Evolutionary conservation across 2,329 filamentous ascomycete species (phyloP).

Genomic region (Exophiala sp.): DNA sequence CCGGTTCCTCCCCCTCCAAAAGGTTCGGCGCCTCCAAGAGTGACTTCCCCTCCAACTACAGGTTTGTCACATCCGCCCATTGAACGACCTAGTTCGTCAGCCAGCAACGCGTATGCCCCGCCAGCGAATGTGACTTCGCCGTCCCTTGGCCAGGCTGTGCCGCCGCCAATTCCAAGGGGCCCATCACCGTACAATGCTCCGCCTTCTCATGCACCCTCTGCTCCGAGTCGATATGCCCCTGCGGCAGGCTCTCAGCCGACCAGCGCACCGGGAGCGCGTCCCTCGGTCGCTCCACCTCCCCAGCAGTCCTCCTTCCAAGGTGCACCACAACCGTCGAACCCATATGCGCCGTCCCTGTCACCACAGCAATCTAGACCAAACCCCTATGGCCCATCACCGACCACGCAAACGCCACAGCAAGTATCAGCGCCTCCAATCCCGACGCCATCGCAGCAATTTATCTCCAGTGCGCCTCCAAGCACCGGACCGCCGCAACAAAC

Average conservation of each 20-base stretch:
- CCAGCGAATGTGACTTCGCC: constrained; percentile 42
- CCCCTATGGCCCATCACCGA: constrained; percentile 43
- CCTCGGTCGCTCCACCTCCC: constrained; percentile 47
- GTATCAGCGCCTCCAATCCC: constrained; percentile 37
- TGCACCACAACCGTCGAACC: constrained; percentile 44
- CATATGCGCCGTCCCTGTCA: constrained; percentile 54
- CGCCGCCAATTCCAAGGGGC: constrained; percentile 62
- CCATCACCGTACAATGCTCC: constrained; percentile 83
- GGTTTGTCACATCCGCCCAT: constrained; percentile 49
- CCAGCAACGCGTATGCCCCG: constrained; percentile 61
- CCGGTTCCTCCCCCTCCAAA: constrained; percentile 81
- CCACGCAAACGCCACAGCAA: constrained; percentile 40
- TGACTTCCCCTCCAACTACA: constrained; percentile 62
- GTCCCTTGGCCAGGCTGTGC: constrained; percentile 39
- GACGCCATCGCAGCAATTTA: constrained; percentile 42
- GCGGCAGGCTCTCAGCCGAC: constrained; percentile 54
- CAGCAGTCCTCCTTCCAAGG: constrained; percentile 33
- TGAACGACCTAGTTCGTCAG: constrained; percentile 50
- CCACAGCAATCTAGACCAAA: constrained; percentile 36
- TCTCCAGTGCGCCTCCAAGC: constrained; percentile 45
- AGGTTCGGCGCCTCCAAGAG: constrained; percentile 59
- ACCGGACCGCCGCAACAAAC: constrained; percentile 45
- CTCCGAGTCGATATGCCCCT: constrained; percentile 70
- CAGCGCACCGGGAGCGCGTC: constrained; percentile 36
- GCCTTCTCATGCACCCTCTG: constrained; percentile 59